Conservation (phyloP, 139 green algal species). For the Picochlorum sp. region DNA sequence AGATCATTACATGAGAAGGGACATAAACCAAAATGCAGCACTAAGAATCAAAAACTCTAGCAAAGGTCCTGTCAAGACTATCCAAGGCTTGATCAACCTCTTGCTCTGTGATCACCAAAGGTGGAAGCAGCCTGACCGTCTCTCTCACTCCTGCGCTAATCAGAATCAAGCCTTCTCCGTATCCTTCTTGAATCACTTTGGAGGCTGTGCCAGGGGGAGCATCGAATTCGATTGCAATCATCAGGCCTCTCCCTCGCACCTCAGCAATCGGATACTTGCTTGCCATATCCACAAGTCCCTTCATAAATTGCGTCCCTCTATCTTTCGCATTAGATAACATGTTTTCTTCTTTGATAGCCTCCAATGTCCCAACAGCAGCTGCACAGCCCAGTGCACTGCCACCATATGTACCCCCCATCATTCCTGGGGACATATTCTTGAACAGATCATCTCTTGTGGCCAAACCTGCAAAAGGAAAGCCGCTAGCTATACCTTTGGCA, state of each 20-base stretch:
- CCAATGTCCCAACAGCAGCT: conserved; percentile 52
- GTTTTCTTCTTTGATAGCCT: conserved; percentile 59
- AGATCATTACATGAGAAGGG: not conserved
- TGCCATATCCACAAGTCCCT: conserved; percentile 6
- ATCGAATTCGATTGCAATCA: conserved; percentile 71
- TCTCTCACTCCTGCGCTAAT: conserved; percentile 59
- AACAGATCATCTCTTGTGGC: conserved; percentile 35
- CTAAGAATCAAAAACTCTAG: not conserved
- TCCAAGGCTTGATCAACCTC: conserved; percentile 50
- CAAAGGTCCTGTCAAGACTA: conserved; percentile 13
- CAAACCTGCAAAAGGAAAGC: conserved; percentile 70
- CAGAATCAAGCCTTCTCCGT: conserved; percentile 48
- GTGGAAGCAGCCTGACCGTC: conserved; percentile 65
- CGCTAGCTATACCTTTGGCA: conserved; percentile 74
- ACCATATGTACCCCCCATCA: conserved; percentile 68
- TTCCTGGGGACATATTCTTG: conserved; percentile 37
- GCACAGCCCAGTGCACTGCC: conserved; percentile 47
- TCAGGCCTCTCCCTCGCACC: conserved; percentile 64
- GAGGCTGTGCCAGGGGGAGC: conserved; percentile 29
- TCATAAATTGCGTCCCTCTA: conserved; percentile 51
- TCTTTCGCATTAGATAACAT: conserved; percentile 52
- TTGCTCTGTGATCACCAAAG: conserved; percentile 40
- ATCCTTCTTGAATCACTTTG: conserved; percentile 37
- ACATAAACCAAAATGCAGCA: not conserved
- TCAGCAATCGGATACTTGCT: conserved; percentile 46